Base-by-base conservation (phyloP, 176 grass and related monocot genomes). In the maize (Zea mays) region DNA sequence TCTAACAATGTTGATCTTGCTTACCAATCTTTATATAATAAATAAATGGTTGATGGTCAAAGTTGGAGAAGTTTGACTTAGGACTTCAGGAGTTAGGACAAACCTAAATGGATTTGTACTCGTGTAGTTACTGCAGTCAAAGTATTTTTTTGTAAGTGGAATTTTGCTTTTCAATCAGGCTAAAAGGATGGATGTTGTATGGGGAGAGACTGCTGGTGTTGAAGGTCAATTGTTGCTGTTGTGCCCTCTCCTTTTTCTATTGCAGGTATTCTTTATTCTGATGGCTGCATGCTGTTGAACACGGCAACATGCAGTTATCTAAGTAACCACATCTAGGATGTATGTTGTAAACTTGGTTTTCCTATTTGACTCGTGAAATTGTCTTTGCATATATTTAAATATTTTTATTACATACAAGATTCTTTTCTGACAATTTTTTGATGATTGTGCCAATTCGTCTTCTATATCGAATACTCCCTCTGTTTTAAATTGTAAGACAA, bases 121-220 rank as follows among this genome's bases (percentile, higher is more conserved):
- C n/a, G 52, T 41, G 10, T 33, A 55, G 12, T 75, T 68, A 70
- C 48, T 69, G 69, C 16, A 69, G 17, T 72, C 1, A 17, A 66
- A 71, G 10, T 77, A 73, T 41, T 55, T 1, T 34, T 33, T n/a
- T 12, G 9, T 67, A 13, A 56, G 42, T 67, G 34, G 7, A 76
- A 58, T 21, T 86, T 72, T 57, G 64, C 40, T 78, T 81, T 46
- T 37, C 36, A 21, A 48, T 52, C 84, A 99, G 96, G 96, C 96
- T 71, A 99, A 90, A 71, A 95, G 92, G 76, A 99, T 95, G 96
- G 96, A 99, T 65, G 96, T 99, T 1, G 96, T 99, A 69, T 99
- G 96, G 96, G 96, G 96, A 44, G 96, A 99, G 74, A 89, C 96
- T 78, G 96, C 96, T 87, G 96, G 96, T 79, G 96, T 99, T 85